Base-by-base conservation (phyloP, 2,329 filamentous ascomycete species). In the Cladorrhinum sp. region DNA sequence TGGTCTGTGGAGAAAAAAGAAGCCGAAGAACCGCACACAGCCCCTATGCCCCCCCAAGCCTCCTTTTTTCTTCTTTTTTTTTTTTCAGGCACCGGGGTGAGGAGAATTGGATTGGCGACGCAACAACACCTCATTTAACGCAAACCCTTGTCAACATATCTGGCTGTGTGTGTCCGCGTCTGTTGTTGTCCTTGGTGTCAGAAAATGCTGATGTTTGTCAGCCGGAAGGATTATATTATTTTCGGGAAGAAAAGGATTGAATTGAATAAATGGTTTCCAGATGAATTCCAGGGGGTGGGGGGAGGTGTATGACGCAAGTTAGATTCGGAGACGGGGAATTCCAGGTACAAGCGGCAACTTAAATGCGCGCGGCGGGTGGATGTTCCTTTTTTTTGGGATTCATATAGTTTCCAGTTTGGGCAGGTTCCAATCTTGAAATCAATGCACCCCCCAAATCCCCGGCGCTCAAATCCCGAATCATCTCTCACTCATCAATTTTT, bases 41-140 rank as follows among this genome's bases (percentile, higher is more conserved):
- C 36, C 36, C 6, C 53, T 30, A 42, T 42, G 53, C 36, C 54
- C 26, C 54, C 54, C 26, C 26, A 28, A 28, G 26, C 26, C 26
- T 28, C 26, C 26, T 28, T 28, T 28, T 28, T 28, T 28, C 26
- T 28, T 28, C 26, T 36, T 10, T 30, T 10, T 10, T 30, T 30
- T 30, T 55, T 55, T 55, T 57, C 54, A 57, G 39, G 39, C 54
- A 49, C 39, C 54, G 54, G 42, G 54, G 49, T 28, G 21, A 51
- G 49, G 49, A 46, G 42, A n/a, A n/a, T n/a, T n/a, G n/a, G n/a
- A n/a, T n/a, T n/a, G n/a, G n/a, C n/a, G n/a, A n/a, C n/a, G n/a
- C n/a, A n/a, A n/a, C n/a, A n/a, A n/a, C n/a, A n/a, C n/a, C n/a
- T n/a, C n/a, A n/a, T n/a, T n/a, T n/a, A n/a, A n/a, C n/a, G n/a